Evolutionary conservation across 176 grass and related monocot genomes (phyloP).

Genomic region (Zoysia japonica): DNA sequence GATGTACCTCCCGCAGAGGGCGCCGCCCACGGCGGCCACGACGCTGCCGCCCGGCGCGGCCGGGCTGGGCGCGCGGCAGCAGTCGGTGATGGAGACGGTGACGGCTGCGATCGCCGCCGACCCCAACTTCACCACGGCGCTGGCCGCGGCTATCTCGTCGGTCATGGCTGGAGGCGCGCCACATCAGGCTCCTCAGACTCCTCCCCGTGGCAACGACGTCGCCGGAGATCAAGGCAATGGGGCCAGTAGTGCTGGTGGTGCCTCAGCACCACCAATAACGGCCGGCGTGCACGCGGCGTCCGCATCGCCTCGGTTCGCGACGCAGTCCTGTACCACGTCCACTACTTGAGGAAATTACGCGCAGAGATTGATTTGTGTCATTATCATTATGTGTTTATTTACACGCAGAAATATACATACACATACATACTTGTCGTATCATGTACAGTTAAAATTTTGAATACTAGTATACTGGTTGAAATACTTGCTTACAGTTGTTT

Average conservation of each 20-base stretch:
- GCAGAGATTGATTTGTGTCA: background rate
- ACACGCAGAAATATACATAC: background rate
- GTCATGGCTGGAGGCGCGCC: constrained; percentile 49
- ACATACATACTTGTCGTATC: constrained; percentile 11
- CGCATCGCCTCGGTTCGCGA: constrained; percentile 24
- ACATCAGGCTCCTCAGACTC: constrained; percentile 28
- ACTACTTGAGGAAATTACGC: constrained; percentile 23
- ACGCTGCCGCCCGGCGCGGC: background rate
- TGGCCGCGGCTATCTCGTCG: constrained; percentile 73
- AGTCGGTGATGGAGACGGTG: constrained; percentile 60
- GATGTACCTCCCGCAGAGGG: constrained; percentile 49
- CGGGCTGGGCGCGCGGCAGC: constrained; percentile 27
- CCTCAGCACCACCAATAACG: background rate
- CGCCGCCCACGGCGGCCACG: background rate
- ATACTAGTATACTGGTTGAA: background rate
- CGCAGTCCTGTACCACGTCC: constrained; percentile 44
- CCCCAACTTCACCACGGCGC: constrained; percentile 74
- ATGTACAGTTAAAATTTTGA: constrained; percentile 20
- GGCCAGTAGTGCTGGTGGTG: background rate
- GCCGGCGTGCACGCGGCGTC: background rate
- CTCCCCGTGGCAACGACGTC: constrained; percentile 12
- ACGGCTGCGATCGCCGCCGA: constrained; percentile 67
- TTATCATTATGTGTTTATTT: background rate
- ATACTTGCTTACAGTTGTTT: background rate
- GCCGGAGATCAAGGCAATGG: constrained; percentile 19